phyloP scores from a whole-genome alignment of 2,329 filamentous ascomycete species.

The Colletotrichum sp. region DNA sequence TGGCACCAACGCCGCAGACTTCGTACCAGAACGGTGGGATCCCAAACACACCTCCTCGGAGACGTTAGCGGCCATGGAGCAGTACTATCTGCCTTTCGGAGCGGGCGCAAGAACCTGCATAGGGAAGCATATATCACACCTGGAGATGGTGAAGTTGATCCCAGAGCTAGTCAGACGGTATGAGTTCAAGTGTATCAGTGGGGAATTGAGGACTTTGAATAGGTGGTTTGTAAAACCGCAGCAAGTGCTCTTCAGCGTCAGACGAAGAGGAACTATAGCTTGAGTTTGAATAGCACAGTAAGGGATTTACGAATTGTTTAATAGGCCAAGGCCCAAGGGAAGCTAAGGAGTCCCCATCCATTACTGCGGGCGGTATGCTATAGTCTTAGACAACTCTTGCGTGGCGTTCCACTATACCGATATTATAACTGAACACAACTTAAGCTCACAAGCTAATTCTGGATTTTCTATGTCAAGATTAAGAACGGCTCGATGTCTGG shows the following conservation, averaged over 20 bases:
- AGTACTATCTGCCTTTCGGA: neutral
- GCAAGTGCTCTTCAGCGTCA: neutral
- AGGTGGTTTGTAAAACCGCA: neutral
- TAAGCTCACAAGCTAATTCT: too few relatives aligned
- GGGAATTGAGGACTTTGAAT: neutral
- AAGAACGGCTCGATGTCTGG: too few relatives aligned
- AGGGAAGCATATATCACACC: neutral
- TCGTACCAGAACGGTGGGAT: neutral
- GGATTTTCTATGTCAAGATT: too few relatives aligned
- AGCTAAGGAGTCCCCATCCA: too few relatives aligned
- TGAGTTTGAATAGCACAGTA: too few relatives aligned
- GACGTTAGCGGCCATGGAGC: neutral
- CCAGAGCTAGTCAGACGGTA: neutral
- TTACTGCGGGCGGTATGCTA: too few relatives aligned
- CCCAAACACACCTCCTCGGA: neutral
- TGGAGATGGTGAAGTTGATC: neutral
- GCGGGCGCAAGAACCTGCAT: neutral
- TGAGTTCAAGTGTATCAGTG: neutral
- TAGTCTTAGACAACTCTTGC: too few relatives aligned
- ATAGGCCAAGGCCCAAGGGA: too few relatives aligned
- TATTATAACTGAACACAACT: too few relatives aligned
- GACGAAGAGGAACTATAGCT: too few relatives aligned
- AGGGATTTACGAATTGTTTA: too few relatives aligned
- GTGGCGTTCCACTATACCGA: too few relatives aligned
- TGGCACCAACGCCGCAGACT: neutral